These are phyloP conservation scores for Wallacemonas collosoma DNA, from an alignment of 208 protist genomes.

Conservation along the genomic window DNA sequence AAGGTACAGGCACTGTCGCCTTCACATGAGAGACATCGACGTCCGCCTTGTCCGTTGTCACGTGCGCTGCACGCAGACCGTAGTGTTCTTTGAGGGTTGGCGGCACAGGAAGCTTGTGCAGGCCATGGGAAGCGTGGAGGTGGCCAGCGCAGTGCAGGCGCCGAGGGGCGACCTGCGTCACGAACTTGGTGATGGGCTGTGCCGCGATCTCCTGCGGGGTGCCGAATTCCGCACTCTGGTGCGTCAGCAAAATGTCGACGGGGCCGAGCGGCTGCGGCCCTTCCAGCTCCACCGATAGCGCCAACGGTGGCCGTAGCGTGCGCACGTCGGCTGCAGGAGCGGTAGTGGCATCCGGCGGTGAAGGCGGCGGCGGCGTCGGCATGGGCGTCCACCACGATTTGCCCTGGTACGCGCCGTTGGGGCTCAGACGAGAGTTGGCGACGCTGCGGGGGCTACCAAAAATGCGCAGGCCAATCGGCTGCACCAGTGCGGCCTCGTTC, in stretches of 20 bases:
- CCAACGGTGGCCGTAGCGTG: background rate
- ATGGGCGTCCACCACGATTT: conserved; percentile 25
- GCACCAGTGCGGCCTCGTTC: conserved; percentile 48
- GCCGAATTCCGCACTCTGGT: conserved; percentile 40
- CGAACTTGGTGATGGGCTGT: conserved; percentile 38
- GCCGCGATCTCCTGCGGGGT: conserved; percentile 20
- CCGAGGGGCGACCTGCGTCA: conserved; percentile 40
- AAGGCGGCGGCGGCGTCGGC: background rate
- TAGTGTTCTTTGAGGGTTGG: conserved; percentile 14
- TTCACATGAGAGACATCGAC: background rate
- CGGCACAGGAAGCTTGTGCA: conserved; percentile 43
- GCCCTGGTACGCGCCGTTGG: conserved; percentile 60
- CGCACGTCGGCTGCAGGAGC: conserved; percentile 7
- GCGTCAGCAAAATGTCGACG: conserved; percentile 59
- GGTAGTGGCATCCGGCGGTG: conserved; percentile 7
- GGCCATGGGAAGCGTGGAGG: conserved; percentile 50
- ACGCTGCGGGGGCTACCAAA: conserved; percentile 65
- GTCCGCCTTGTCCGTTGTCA: background rate
- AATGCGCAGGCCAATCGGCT: conserved; percentile 51
- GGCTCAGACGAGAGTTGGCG: conserved; percentile 50
- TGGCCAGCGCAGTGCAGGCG: conserved; percentile 52
- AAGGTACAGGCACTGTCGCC: conserved; percentile 15
- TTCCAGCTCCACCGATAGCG: conserved; percentile 29
- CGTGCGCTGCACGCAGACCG: background rate
- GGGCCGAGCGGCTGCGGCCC: conserved; percentile 29